These are phyloP conservation scores for Trametes cingulata DNA, from an alignment of 768 basidiomycete genomes.

Conservation along the genomic window DNA sequence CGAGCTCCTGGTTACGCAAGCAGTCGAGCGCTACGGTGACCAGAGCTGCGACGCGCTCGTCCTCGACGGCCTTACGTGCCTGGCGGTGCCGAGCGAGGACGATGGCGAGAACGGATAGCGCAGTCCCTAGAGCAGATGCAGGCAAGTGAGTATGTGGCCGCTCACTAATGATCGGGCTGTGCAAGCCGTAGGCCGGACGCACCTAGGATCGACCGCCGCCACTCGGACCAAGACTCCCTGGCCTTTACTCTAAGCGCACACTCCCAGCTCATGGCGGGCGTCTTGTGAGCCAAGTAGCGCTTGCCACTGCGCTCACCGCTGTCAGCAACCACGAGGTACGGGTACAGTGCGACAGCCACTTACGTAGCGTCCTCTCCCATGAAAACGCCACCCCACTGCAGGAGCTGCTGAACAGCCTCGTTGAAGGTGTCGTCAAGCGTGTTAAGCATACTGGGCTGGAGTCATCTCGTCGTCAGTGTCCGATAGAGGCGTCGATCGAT, in stretches of 20 bases:
- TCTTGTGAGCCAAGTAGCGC: constrained; percentile 76
- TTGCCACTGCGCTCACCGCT: constrained; percentile 48
- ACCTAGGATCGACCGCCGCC: constrained; percentile 68
- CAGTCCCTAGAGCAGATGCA: constrained; percentile 23
- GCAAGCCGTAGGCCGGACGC: constrained; percentile 26
- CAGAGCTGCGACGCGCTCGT: constrained; percentile 65
- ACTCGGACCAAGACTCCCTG: constrained; percentile 67
- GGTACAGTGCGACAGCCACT: constrained; percentile 32
- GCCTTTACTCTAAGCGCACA: constrained; percentile 68
- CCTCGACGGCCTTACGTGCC: constrained; percentile 56
- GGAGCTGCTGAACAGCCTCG: constrained; percentile 76
- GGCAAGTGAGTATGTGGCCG: constrained; percentile 1
- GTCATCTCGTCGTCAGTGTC: not conserved
- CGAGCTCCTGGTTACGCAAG: constrained; percentile 79
- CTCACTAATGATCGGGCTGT: constrained; percentile 1
- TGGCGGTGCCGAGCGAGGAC: constrained; percentile 40
- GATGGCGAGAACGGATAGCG: constrained; percentile 23
- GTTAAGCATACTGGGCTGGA: constrained; percentile 53
- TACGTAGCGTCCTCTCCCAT: constrained; percentile 65
- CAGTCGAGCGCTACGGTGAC: constrained; percentile 80
- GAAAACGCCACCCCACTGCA: constrained; percentile 72
- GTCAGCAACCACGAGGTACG: constrained; percentile 2
- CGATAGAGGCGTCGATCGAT: not conserved
- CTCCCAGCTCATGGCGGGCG: constrained; percentile 62
- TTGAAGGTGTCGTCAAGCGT: constrained; percentile 74